A percentile compares a stretch with the other conserved stretches of the same genome.
Conservation (phyloP, 768 basidiomycete species). For the Thelephora ganbajun region DNA sequence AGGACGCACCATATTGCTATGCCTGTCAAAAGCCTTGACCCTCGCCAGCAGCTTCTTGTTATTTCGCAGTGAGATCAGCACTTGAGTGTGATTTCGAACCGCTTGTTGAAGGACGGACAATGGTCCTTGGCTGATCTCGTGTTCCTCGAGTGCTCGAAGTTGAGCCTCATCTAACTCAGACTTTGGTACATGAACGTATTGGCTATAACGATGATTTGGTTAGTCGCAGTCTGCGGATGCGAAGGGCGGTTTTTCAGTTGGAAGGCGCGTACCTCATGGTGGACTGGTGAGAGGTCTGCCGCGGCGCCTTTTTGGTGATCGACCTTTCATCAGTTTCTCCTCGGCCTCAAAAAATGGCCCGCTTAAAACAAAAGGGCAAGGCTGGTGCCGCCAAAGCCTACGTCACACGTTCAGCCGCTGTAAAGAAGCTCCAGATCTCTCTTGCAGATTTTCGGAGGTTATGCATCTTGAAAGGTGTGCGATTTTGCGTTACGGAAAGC, state of each 20-base stretch:
- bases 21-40: slow-evolving; percentile 97
- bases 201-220: slow-evolving; percentile 34
- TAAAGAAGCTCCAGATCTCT: slow-evolving; percentile 94
- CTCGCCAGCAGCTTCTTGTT: slow-evolving; percentile 95
- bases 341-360: slow-evolving; percentile 40
- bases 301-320: slow-evolving; percentile 10
- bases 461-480: slow-evolving; percentile 90
- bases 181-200: slow-evolving; percentile 93
- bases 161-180: slow-evolving; percentile 97
- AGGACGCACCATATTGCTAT: slow-evolving; percentile 86
- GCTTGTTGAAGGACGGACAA: slow-evolving; percentile 93
- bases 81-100: slow-evolving; percentile 94
- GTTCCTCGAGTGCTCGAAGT: slow-evolving; percentile 90
- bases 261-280: slow-evolving; percentile 13
- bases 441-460: slow-evolving; percentile 92
- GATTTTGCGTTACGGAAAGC: neutral
- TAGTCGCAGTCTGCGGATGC: neutral
- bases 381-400: slow-evolving; percentile 88
- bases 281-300: slow-evolving; percentile 16
- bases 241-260: neutral
- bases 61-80: slow-evolving; percentile 92
- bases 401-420: slow-evolving; percentile 76
- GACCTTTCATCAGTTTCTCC: slow-evolving; percentile 4
- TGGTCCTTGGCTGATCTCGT: slow-evolving; percentile 97
- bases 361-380: slow-evolving; percentile 72